Percentiles rank a stretch among this genome's conserved stretches.
These are phyloP conservation scores for Corinectria fuckeliana DNA, from an alignment of 2,329 filamentous ascomycete genomes.

Conservation along the genomic window DNA sequence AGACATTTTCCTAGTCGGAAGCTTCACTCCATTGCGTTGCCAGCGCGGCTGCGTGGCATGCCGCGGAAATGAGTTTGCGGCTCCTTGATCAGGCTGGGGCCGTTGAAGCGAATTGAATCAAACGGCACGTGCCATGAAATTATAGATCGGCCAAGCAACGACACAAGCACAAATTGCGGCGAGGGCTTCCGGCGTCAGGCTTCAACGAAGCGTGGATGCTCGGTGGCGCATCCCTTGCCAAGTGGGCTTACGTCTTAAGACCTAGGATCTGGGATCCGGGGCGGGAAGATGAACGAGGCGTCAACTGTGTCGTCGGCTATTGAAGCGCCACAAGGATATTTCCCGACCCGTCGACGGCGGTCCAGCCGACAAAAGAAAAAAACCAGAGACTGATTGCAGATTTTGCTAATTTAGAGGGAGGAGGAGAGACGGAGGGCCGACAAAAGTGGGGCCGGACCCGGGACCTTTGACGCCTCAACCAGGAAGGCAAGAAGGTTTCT, in stretches of 20 bases:
- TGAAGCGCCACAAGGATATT: slow-evolving; percentile 14
- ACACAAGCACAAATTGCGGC: slow-evolving; percentile 9
- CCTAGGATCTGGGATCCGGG: not conserved
- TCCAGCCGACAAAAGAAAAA: slow-evolving; percentile 23
- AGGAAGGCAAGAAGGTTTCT: no score
- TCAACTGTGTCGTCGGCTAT: slow-evolving; percentile 11
- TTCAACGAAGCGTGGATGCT: slow-evolving; percentile 4
- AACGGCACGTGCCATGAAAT: slow-evolving; percentile 22
- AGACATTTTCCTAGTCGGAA: slow-evolving; percentile 32
- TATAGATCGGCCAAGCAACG: slow-evolving; percentile 32
- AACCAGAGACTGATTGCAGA: slow-evolving; percentile 29
- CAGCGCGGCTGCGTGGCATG: slow-evolving; percentile 21
- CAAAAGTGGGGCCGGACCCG: slow-evolving; percentile 25
- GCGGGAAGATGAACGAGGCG: slow-evolving; percentile 15
- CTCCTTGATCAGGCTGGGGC: slow-evolving; percentile 16
- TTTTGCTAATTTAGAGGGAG: slow-evolving; percentile 25
- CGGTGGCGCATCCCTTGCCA: slow-evolving; percentile 12
- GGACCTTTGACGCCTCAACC: not conserved
- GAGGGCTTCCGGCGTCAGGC: not conserved
- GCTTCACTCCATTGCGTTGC: slow-evolving; percentile 27
- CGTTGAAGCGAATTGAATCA: slow-evolving; percentile 22
- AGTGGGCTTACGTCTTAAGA: not conserved
- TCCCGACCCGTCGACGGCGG: slow-evolving; percentile 28
- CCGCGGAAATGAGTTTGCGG: slow-evolving; percentile 34
- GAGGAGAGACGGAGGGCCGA: slow-evolving; percentile 16